Evolutionary conservation across 1,284 basidiomycete species (phyloP).

Genomic region (Trametes polyzona): DNA sequence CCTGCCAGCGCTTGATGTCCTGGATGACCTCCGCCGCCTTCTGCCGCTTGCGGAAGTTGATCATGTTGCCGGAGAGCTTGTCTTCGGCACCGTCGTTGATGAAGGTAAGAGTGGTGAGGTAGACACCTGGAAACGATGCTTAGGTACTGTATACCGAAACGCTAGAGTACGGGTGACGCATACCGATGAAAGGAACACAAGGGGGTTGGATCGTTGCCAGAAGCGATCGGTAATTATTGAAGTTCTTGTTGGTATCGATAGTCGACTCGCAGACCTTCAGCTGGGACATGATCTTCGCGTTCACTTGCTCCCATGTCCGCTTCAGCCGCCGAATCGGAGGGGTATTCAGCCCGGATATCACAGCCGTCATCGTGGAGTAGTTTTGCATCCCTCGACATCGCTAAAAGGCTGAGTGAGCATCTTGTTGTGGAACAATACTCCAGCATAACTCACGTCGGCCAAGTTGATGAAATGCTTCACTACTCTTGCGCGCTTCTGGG

Average conservation of each 20-base stretch:
- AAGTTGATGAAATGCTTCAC: slow-evolving; percentile 94
- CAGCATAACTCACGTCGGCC: slow-evolving; percentile 78
- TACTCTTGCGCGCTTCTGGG: slow-evolving; percentile 78
- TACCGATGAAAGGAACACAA: slow-evolving; percentile 97
- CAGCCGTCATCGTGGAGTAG: slow-evolving; percentile 95
- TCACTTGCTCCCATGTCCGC: slow-evolving; percentile 94
- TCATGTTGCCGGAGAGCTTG: slow-evolving; percentile 75
- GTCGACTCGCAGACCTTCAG: slow-evolving; percentile 78
- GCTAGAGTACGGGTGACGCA: slow-evolving; percentile 26
- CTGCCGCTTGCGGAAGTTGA: slow-evolving; percentile 96
- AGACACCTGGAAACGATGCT: slow-evolving; percentile 69
- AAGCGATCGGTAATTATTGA: slow-evolving; percentile 87
- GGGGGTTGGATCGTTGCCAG: slow-evolving; percentile 89
- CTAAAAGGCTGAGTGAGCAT: slow-evolving; percentile 45
- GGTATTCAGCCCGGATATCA: slow-evolving; percentile 94
- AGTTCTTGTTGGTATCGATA: slow-evolving; percentile 91
- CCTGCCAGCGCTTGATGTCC: slow-evolving; percentile 96
- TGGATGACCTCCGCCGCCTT: slow-evolving; percentile 94
- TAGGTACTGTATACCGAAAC: not conserved
- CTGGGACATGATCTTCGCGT: slow-evolving; percentile 69
- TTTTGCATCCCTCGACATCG: slow-evolving; percentile 91
- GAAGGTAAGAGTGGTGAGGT: slow-evolving; percentile 94
- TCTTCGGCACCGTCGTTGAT: slow-evolving; percentile 99
- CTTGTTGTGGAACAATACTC: not conserved
- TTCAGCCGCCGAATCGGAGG: slow-evolving; percentile 92